Evolutionary conservation across 1,284 basidiomycete genomes (phyloP), one percentile per base, ranked within the genome.

Genomic region (Wolfiporia cocos): DNA sequence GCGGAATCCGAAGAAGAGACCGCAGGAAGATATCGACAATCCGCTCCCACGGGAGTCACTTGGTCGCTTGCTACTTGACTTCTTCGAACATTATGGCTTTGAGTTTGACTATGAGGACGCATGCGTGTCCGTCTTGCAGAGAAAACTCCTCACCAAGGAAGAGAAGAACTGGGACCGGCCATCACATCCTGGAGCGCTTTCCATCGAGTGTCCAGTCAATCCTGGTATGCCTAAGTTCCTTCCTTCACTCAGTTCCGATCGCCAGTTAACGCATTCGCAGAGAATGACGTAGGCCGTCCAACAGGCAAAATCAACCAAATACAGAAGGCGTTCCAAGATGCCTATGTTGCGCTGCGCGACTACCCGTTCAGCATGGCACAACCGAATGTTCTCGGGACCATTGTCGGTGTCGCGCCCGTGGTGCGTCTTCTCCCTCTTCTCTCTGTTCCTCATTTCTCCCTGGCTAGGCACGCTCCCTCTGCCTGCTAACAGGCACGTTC

Each of bases 71-170:
- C 50, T 76, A 17, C 49, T 61, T 11, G 70, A 71, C 42, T 73
- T 76, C 43, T 50, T 76, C 42, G 49, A 62, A 17, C 73, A 73
- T 44, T 77, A 74, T 47, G 71, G 66, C 22, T 48, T 54, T n/a
- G 46, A 58, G 2, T 73, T 74, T 49, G 63, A 67, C 2, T 74
- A 72, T 47, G 47, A 50, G 12, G 63, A 56, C 5, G 61, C 57
- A 11, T 73, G 68, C 46, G 68, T 76, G 22, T 73, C 66, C 4
- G 57, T 69, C 3, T 46, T 53, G 5, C 47, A 65, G 33, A 59
- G 62, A 0, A 57, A 54, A 39, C 42, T 70, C 6, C 49, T 68
- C 1, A 56, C 64, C 20, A 73, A 71, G 54, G 58, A 57, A 23
- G 48, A 53, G 15, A 46, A 64, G 37, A 53, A 59, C 5, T 69